These are phyloP conservation scores for Phytophthora fragariae DNA, from an alignment of 352 stramenopile species.

Conservation along the genomic window DNA sequence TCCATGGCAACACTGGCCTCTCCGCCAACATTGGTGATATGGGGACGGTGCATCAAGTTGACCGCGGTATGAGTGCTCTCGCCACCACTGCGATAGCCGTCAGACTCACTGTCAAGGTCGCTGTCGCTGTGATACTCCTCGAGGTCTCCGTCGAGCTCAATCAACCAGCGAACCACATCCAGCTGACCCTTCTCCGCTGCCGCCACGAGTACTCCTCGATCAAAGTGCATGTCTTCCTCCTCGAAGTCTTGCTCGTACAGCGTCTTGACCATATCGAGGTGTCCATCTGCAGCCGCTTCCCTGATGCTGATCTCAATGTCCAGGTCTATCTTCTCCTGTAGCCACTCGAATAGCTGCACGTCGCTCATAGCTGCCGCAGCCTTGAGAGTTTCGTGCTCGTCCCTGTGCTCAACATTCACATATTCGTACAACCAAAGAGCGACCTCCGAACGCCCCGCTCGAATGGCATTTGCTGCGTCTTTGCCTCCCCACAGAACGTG, in stretches of 20 bases:
- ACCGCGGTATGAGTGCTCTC: not conserved
- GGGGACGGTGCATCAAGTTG: not conserved
- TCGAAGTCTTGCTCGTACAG: conserved; percentile 14
- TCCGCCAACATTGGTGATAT: conserved; percentile 7
- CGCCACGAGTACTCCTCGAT: conserved; percentile 1
- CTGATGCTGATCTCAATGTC: conserved; percentile 1
- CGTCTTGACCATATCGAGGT: conserved; percentile 15
- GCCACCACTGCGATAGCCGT: conserved; percentile 1
- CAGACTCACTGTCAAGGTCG: not conserved
- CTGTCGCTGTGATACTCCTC: conserved; percentile 1
- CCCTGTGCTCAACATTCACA: not conserved
- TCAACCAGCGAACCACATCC: conserved; percentile 17
- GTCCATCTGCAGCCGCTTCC: conserved; percentile 20
- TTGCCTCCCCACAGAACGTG: not conserved
- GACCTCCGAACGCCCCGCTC: conserved; percentile 3
- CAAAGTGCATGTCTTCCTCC: conserved; percentile 6
- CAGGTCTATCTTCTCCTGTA: conserved; percentile 5
- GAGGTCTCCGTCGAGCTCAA: conserved; percentile 1
- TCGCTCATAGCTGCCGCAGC: conserved; percentile 11
- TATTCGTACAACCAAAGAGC: conserved; percentile 17
- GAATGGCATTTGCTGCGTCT: conserved; percentile 9
- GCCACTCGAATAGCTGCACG: conserved; percentile 32
- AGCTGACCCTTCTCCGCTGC: conserved; percentile 8
- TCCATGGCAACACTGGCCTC: conserved; percentile 12
- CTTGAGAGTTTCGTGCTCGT: not conserved